A percentile compares a stretch with the other conserved stretches of the same genome.
phyloP scores from a whole-genome alignment of 352 stramenopile genomes.

The Elongisporangium undulatum region DNA sequence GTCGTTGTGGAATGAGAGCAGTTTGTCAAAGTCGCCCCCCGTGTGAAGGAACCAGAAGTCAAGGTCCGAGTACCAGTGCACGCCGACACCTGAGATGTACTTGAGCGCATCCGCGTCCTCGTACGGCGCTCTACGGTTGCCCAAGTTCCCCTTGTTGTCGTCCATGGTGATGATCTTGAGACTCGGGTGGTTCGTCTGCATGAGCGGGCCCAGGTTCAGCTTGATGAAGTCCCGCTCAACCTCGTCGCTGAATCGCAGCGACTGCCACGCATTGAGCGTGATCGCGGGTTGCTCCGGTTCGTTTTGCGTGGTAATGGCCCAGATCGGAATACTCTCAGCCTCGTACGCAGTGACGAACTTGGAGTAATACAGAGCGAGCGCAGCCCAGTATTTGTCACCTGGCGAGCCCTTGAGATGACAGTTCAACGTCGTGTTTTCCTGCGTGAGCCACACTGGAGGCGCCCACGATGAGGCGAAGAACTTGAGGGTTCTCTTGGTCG shows the following conservation, averaged over 20 bases:
- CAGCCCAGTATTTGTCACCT: constrained; percentile 62
- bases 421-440: constrained; percentile 47
- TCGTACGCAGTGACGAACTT: constrained; percentile 88
- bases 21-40: constrained; percentile 40
- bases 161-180: constrained; percentile 84
- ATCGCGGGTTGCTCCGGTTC: constrained; percentile 59
- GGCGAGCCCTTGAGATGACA: constrained; percentile 50
- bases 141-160: constrained; percentile 73
- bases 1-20: constrained; percentile 45
- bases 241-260: constrained; percentile 41
- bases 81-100: constrained; percentile 82
- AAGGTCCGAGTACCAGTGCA: constrained; percentile 84
- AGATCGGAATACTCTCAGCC: constrained; percentile 65
- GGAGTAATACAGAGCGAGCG: constrained; percentile 83
- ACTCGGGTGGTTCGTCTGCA: constrained; percentile 61
- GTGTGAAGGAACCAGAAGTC: constrained; percentile 42
- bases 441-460: constrained; percentile 86
- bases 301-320: constrained; percentile 86
- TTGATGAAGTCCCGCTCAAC: constrained; percentile 74
- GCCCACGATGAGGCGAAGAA: constrained; percentile 87
- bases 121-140: constrained; percentile 30
- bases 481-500: constrained; percentile 32
- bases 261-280: constrained; percentile 52
- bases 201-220: constrained; percentile 63
- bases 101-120: constrained; percentile 39